Evolutionary conservation across 768 basidiomycete genomes (phyloP), one percentile per base, ranked within the genome.

Genomic region (Clitopilus hobsonii): DNA sequence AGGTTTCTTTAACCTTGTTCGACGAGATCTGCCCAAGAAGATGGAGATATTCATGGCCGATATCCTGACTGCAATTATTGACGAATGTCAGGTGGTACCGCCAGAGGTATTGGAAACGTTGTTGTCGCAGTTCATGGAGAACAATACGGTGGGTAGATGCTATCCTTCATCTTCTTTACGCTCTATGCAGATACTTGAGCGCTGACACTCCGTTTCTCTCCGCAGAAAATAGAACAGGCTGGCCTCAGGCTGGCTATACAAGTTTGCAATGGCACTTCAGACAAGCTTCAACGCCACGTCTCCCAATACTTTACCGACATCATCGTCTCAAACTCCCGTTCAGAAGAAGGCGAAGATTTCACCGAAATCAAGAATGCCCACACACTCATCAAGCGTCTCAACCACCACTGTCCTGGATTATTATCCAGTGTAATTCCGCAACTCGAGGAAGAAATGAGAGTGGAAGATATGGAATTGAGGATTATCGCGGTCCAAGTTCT

Each of bases 301-400:
- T 90, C 87, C 65, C 85, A 90, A 61, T 94, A 98, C 71, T 97
- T 99, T 66, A 89, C 91, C 22, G 95, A 97, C 62, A 85, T 91
- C 56, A 89, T 95, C 62, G 80, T 86, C 47, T 74, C 76, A 13
- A 76, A 77, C 56, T 74, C 83, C n/a, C 57, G 64, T 26, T n/a
- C n/a, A 7, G 49, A 26, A 58, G 82, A 87, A 11, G 41, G 22
- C 5, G 87, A 88, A 49, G 82, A 88, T 55, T 78, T 80, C 55
- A 77, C 80, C 28, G 84, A 91, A 56, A 84, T 93, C 51, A 80
- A 83, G 57, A 78, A 76, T 3, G 88, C 92, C 2, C 96, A 98
- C 69, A 81, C 84, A 29, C 88, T 97, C 60, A 86, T 98, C 71
- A 87, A 89, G 63, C 84, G 83, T 16, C 78, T 98, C 5, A 84